These are phyloP conservation scores for Xylaria sp. DNA, from an alignment of 2,329 filamentous ascomycete species.

Conservation along the genomic window DNA sequence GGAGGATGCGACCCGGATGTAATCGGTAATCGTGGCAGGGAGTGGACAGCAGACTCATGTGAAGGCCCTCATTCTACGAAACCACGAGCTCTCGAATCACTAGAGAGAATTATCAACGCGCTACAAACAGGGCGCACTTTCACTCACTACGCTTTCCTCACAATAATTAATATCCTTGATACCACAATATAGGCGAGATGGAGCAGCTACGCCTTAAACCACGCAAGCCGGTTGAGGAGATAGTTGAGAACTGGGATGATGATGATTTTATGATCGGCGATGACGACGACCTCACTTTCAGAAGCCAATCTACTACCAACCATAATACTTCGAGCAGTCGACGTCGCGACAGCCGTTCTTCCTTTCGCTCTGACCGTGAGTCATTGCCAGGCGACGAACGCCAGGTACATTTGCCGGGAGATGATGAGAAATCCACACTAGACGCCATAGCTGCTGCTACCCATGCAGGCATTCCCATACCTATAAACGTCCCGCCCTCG, in stretches of 20 bases:
- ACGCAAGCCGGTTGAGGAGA: slow-evolving; percentile 65
- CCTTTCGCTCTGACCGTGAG: slow-evolving; percentile 83
- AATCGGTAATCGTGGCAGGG: slow-evolving; percentile 39
- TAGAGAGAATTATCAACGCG: slow-evolving; percentile 15
- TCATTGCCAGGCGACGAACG: slow-evolving; percentile 82
- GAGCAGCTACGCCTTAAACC: slow-evolving; percentile 65
- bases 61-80: slow-evolving; percentile 10
- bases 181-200: slow-evolving; percentile 54
- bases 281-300: slow-evolving; percentile 68
- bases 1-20: slow-evolving; percentile 38
- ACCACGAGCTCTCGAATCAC: slow-evolving; percentile 12
- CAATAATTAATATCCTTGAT: slow-evolving; percentile 12
- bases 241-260: slow-evolving; percentile 82
- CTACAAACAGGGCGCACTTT: slow-evolving; percentile 16
- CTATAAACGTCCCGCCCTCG: slow-evolving; percentile 84
- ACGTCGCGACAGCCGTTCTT: slow-evolving; percentile 79
- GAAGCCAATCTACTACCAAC: slow-evolving; percentile 59
- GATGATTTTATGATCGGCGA: slow-evolving; percentile 77
- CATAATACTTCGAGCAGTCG: slow-evolving; percentile 47
- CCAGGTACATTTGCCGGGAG: slow-evolving; percentile 84
- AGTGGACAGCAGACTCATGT: slow-evolving; percentile 28
- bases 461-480: slow-evolving; percentile 90
- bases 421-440: slow-evolving; percentile 84
- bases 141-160: slow-evolving; percentile 25
- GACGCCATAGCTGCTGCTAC: slow-evolving; percentile 90